A percentile compares a stretch with the other conserved stretches of the same genome.
phyloP scores from a whole-genome alignment of 1,284 basidiomycete genomes.

The Amylostereum chailletii region DNA sequence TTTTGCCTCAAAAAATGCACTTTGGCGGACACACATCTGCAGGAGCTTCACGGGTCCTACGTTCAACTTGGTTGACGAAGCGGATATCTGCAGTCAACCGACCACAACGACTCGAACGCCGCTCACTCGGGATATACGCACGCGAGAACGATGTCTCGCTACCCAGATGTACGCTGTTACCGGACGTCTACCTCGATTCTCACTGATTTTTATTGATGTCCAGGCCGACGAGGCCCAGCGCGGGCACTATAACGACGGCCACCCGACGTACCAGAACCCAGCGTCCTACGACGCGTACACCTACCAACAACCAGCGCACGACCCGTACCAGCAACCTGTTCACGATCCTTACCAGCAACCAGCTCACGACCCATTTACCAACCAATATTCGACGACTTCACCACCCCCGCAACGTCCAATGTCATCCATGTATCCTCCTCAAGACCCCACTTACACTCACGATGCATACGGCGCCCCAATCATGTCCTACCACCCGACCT shows the following conservation, averaged over 20 bases:
- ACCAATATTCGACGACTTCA: slow-evolving; percentile 1
- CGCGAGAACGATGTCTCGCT: too few relatives aligned
- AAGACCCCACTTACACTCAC: slow-evolving; percentile 9
- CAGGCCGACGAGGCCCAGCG: slow-evolving; percentile 50
- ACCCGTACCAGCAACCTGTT: background rate
- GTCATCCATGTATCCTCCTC: slow-evolving; percentile 6
- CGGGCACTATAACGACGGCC: slow-evolving; percentile 50
- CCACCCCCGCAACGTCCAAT: background rate
- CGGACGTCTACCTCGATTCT: too few relatives aligned
- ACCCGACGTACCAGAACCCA: slow-evolving; percentile 28
- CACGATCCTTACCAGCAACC: background rate
- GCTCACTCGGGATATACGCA: too few relatives aligned
- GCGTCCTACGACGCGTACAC: slow-evolving; percentile 10
- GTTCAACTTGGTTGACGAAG: too few relatives aligned
- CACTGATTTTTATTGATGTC: background rate
- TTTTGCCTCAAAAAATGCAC: too few relatives aligned
- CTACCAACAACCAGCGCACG: background rate
- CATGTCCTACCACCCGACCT: slow-evolving; percentile 18
- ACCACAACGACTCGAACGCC: too few relatives aligned
- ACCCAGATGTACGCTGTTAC: too few relatives aligned
- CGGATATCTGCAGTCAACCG: too few relatives aligned
- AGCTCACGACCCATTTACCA: slow-evolving; percentile 1
- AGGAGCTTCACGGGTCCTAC: too few relatives aligned
- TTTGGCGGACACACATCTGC: too few relatives aligned
- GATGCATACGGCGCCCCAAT: slow-evolving; percentile 9